Evolutionary conservation across 1,284 basidiomycete species (phyloP), one percentile per base, ranked within the genome.

Genomic region (Malassezia sp.): DNA sequence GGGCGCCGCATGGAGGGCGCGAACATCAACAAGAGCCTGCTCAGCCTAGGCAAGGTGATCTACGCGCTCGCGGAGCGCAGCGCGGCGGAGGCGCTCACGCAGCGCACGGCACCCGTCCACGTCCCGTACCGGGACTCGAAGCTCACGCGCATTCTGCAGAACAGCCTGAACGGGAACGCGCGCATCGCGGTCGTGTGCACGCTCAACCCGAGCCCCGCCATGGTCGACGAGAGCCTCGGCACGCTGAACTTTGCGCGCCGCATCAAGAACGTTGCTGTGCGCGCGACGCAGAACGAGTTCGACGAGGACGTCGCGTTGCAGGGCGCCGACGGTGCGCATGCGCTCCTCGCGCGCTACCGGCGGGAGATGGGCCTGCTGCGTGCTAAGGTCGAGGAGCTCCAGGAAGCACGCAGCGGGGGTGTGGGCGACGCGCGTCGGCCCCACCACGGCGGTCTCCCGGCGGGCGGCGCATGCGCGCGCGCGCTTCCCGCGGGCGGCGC

Each of bases 71-170:
- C 65, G 4, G 63, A 67, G 22, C 54, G 53, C 10, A 31, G 36
- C 24, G 29, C 34, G 2, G 37, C 42, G 18, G 30, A 43, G 12
- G 15, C 38, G 17, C 12, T 39, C 9, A n/a, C 12, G 11, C 15
- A 26, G 10, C 32, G 38, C 7, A 29, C 30, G 8, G 30, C 27
- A 15, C 24, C 31, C 11, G 22, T 22, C 18, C 86, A 93, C 64
- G 81, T 96, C 11, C 91, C 91, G 3, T 97, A 85, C 73, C 82
- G 91, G 35, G 93, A 96, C 71, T 90, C 86, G 37, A 96, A 96
- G 72, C 69, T 78, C 58, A 97, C 91, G 3, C 81, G 90, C 26
- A 81, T 97, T 72, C 78, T 97, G 5, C 90, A 96, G 70, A 90
- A 90, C 2, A 93, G 87, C 1, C 76, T 97, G 0, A 84, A 85